These are phyloP conservation scores for Talaromyces adpressus DNA, from an alignment of 495 filamentous ascomycete species.

Conservation along the genomic window DNA sequence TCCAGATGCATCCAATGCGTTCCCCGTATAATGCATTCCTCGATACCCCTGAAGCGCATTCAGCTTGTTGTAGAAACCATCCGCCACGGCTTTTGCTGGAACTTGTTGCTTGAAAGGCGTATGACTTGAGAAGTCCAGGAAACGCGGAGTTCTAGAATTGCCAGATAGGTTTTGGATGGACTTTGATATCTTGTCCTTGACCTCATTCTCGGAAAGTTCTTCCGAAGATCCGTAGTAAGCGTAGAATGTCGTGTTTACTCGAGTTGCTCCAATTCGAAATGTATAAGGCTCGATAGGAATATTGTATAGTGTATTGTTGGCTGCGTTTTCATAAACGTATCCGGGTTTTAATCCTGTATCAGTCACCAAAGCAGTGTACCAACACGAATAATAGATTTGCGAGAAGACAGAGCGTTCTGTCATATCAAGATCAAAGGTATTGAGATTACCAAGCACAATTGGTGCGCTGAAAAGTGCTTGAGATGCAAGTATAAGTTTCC, in stretches of 20 bases:
- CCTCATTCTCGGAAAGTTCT: background rate
- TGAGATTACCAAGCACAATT: background rate
- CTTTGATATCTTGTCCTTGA: background rate
- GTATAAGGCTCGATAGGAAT: background rate
- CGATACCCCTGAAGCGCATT: conserved; percentile 6
- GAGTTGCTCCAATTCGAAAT: background rate
- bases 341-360: conserved; percentile 11
- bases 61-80: conserved; percentile 2
- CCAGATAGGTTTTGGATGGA: background rate
- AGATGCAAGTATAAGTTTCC: background rate
- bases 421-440: background rate
- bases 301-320: conserved; percentile 7
- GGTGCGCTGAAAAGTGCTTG: background rate
- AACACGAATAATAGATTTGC: background rate
- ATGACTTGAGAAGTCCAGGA: background rate
- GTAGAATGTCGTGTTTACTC: background rate
- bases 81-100: background rate
- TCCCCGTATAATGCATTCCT: conserved; percentile 14
- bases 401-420: background rate
- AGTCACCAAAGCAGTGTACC: background rate
- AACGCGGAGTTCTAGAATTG: background rate
- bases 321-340: conserved; percentile 15
- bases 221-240: background rate
- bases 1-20: background rate
- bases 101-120: background rate